Percentiles rank a stretch among this genome's conserved stretches.
These are phyloP conservation scores for Solanum lycopersicoides DNA, from an alignment of 257 asterid genomes.

Conservation along the genomic window DNA sequence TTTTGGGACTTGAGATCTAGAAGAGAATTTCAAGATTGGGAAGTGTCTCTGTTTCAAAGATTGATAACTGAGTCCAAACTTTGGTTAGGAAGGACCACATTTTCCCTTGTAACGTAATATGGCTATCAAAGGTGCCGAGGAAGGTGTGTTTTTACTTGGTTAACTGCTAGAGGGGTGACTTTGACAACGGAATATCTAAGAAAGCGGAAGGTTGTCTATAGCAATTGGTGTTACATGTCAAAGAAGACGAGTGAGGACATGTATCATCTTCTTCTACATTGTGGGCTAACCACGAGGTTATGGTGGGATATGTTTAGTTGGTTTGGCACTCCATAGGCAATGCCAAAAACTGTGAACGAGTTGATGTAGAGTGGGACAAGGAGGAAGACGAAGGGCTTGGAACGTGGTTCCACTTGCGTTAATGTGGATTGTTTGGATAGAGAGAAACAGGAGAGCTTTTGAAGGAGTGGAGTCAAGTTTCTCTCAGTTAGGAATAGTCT, in stretches of 20 bases:
- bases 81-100: not conserved
- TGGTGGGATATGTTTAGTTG: not conserved
- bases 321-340: not conserved
- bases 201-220: not conserved
- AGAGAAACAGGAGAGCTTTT: not conserved
- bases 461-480: not conserved
- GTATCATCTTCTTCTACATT: not conserved
- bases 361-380: not conserved
- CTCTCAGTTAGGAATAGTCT: not conserved
- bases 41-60: not conserved
- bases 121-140: not conserved
- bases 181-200: not conserved
- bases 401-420: not conserved
- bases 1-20: not conserved
- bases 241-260: not conserved
- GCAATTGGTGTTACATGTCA: not conserved
- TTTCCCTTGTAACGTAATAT: not conserved
- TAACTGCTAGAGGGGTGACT: not conserved
- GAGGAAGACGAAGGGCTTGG: not conserved
- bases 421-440: not conserved
- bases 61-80: not conserved
- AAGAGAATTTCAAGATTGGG: not conserved
- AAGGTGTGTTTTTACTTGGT: not conserved
- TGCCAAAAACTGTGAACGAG: not conserved
- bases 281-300: not conserved